Evolutionary conservation across 2,329 filamentous ascomycete genomes (phyloP), one percentile per base, ranked within the genome.

Genomic region (Monosporascus sp.): DNA sequence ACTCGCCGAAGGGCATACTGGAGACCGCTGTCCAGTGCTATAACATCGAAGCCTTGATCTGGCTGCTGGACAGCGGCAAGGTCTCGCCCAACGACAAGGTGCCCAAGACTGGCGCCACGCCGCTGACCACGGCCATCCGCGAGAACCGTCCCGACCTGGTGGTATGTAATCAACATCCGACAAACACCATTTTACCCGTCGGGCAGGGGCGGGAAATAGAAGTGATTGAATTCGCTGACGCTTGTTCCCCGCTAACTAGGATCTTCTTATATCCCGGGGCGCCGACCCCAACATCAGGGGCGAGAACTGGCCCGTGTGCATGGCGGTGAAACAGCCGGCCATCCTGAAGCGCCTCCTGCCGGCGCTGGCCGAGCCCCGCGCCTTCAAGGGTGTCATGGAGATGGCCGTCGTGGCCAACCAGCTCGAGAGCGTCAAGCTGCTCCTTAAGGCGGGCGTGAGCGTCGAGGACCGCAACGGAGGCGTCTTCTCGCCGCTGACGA

Each of bases 401-500:
- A 81, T 83, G 75, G 85, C 85, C 2, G 85, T 88, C 7, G 76
- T 80, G 1, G 85, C 85, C 18, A 79, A 86, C 65, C 77, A 88
- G 67, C 75, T 88, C 15, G 83, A 87, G 55, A 85, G 80, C 37
- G 76, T 89, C 68, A 86, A 86, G 69, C 70, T 87, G 46, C 76
- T 88, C 36, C 73, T 88, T 17, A 75, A 73, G 17, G 82, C 84
- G 0, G 86, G 86, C 15, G 80, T 88, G 18, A 84, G 77, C 41
- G 83, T 88, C 51, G 85, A 88, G 66, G 86, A 87, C 70, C 85
- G 85, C 70, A 88, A 86, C 63, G 85, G 84, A 20, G 86, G 86
- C 50, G 86, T 88, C 48, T 89, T 89, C 72, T 87, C 83, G 1
- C 82, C 84, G 0, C 75, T 88, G 4, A 88, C 85, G 0, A 86